Conservation (phyloP, 2,329 filamentous ascomycete genomes). For the Hirsutella thompsonii region DNA sequence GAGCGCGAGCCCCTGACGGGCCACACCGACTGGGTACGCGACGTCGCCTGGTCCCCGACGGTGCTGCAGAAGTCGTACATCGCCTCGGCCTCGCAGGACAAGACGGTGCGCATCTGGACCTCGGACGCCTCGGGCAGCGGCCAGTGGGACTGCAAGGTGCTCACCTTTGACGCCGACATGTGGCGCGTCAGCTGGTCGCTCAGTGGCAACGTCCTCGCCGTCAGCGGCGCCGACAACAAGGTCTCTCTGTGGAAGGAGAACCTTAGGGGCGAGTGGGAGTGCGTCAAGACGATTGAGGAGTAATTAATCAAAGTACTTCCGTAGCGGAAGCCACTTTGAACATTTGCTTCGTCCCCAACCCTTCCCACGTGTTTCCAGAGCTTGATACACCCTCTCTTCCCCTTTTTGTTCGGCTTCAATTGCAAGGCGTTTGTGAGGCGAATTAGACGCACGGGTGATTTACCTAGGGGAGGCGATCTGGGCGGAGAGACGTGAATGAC, state of each 20-base stretch:
- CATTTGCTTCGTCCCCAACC: no score
- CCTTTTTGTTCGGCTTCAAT: background rate
- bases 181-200: constrained; percentile 98
- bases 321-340: no score
- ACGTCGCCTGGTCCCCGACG: constrained; percentile 94
- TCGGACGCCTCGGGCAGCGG: constrained; percentile 47
- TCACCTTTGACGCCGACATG: constrained; percentile 78
- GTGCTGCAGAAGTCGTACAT: constrained; percentile 95
- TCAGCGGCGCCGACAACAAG: constrained; percentile 90
- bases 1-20: constrained; percentile 57
- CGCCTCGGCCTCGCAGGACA: constrained; percentile 88
- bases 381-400: no score
- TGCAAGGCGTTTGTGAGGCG: constrained; percentile 22
- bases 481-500: no score
- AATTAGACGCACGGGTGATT: constrained; percentile 7
- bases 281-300: constrained; percentile 92
- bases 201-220: constrained; percentile 89
- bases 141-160: constrained; percentile 74
- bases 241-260: constrained; percentile 99
- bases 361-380: no score
- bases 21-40: constrained; percentile 92
- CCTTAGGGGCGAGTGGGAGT: constrained; percentile 90
- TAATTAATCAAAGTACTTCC: no score
- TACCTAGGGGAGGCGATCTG: no score
- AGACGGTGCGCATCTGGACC: constrained; percentile 96